phyloP scores from a whole-genome alignment of 176 grass and related monocot genomes.

The Oryza coarctata region DNA sequence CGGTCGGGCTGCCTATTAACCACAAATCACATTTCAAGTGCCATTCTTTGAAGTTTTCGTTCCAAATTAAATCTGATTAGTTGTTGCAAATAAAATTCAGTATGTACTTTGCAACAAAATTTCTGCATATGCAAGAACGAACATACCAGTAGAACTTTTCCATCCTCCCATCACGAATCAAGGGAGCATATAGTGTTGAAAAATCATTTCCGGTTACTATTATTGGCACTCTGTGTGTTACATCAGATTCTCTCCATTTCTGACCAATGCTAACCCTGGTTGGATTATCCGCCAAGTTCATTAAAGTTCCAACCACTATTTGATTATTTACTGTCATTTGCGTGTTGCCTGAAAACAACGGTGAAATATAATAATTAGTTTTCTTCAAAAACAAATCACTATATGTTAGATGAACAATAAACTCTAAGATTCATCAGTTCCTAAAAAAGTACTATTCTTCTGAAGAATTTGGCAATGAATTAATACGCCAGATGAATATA shows the following conservation, averaged over 20 bases:
- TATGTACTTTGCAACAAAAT: neutral
- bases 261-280: slow-evolving; percentile 88
- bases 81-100: neutral
- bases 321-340: slow-evolving; percentile 99
- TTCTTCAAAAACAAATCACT: neutral
- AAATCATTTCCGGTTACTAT: slow-evolving; percentile 93
- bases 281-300: slow-evolving; percentile 95
- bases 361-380: slow-evolving; percentile 2
- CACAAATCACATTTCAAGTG: slow-evolving; percentile 5
- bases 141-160: slow-evolving; percentile 93
- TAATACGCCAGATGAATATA: slow-evolving; percentile 12
- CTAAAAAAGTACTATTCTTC: neutral
- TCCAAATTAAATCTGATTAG: neutral
- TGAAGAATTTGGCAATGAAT: neutral
- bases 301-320: slow-evolving; percentile 87
- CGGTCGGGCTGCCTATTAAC: slow-evolving; percentile 74
- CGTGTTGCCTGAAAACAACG: slow-evolving; percentile 72
- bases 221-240: slow-evolving; percentile 77
- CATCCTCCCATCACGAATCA: slow-evolving; percentile 91
- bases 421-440: neutral
- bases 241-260: slow-evolving; percentile 88
- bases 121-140: slow-evolving; percentile 16
- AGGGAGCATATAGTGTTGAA: slow-evolving; percentile 90
- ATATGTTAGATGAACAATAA: slow-evolving; percentile 10
- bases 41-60: neutral